phyloP scores from a whole-genome alignment of 2,329 filamentous ascomycete species.

The Exserohilum turcica region DNA sequence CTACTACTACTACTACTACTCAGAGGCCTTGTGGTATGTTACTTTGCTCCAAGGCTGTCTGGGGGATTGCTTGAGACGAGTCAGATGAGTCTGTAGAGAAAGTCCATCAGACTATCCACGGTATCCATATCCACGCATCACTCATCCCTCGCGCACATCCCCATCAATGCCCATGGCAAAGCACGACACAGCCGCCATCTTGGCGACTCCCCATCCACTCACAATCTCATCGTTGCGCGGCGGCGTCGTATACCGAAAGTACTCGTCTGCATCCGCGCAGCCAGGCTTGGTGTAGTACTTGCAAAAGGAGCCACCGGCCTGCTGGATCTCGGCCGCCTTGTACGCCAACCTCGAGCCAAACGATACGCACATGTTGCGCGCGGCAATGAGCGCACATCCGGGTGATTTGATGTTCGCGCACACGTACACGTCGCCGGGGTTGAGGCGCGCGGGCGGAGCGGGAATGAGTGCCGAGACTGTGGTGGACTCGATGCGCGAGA shows the following conservation, averaged over 20 bases:
- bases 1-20: too few relatives aligned
- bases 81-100: too few relatives aligned
- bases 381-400: background rate
- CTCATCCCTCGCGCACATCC: too few relatives aligned
- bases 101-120: too few relatives aligned
- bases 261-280: background rate
- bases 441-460: background rate
- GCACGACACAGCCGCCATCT: background rate
- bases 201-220: background rate
- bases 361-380: background rate
- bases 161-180: too few relatives aligned
- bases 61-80: too few relatives aligned
- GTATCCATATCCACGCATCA: too few relatives aligned
- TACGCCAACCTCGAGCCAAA: background rate
- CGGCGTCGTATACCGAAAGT: background rate
- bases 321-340: background rate
- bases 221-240: background rate
- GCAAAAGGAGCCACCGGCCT: background rate
- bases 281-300: conserved; percentile 4
- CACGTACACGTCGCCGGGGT: background rate
- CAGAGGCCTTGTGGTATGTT: too few relatives aligned
- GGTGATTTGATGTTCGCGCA: background rate
- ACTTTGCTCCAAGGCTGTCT: too few relatives aligned
- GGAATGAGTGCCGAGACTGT: background rate
- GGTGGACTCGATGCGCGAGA: background rate